Evolutionary conservation across 306 rosid species (phyloP).

Genomic region (Spatholobus suberectus): DNA sequence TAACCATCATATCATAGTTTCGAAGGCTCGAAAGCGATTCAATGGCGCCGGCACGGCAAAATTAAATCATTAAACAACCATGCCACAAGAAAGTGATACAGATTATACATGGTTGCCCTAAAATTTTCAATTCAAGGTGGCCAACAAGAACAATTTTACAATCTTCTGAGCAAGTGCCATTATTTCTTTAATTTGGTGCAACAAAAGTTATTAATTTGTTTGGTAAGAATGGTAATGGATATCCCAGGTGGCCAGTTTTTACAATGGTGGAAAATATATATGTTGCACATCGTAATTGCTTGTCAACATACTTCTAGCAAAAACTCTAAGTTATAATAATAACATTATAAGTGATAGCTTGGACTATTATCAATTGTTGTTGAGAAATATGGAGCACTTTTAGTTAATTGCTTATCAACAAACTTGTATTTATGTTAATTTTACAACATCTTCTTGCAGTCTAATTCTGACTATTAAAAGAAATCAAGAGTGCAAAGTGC

Average conservation of each 20-base stretch:
- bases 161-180: neutral
- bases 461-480: neutral
- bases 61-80: neutral
- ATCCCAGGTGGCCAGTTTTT: neutral
- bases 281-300: neutral
- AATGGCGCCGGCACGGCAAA: neutral
- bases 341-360: neutral
- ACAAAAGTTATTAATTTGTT: conserved; percentile 4
- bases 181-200: neutral
- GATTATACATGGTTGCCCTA: neutral
- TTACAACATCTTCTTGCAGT: neutral
- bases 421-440: neutral
- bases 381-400: neutral
- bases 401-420: neutral
- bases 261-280: neutral
- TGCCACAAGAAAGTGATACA: neutral
- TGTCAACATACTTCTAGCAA: neutral
- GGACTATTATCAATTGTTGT: neutral
- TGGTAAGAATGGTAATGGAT: neutral
- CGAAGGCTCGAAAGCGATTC: neutral
- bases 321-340: neutral
- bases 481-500: neutral
- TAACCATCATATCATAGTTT: neutral
- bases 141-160: neutral
- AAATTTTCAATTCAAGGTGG: neutral